Evolutionary conservation across 2,329 filamentous ascomycete genomes (phyloP).

Genomic region (Scopulariopsis brevicaulis): DNA sequence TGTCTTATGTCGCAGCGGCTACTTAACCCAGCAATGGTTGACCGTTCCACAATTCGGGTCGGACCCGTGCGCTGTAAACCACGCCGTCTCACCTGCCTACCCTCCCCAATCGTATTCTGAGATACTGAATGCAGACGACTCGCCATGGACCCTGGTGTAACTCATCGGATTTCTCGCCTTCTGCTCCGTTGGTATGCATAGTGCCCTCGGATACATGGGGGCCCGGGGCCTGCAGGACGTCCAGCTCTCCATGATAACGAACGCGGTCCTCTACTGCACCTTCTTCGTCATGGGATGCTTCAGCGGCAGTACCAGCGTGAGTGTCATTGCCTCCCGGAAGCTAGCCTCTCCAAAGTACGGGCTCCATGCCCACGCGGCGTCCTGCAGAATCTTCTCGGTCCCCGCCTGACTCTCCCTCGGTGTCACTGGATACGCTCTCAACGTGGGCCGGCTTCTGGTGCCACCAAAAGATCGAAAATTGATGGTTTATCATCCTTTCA

Average conservation of each 20-base stretch:
- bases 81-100: not conserved
- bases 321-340: slow-evolving; percentile 13
- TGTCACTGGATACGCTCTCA: slow-evolving; percentile 34
- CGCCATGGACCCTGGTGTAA: slow-evolving; percentile 25
- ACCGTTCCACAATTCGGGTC: not conserved
- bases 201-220: slow-evolving; percentile 40
- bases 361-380: slow-evolving; percentile 7
- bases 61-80: not conserved
- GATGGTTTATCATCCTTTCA: slow-evolving; percentile 37
- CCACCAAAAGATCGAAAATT: slow-evolving; percentile 36
- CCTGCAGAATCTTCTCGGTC: slow-evolving; percentile 34
- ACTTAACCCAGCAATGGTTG: not conserved
- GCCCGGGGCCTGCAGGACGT: slow-evolving; percentile 39
- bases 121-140: slow-evolving; percentile 8
- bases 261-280: slow-evolving; percentile 13
- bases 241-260: slow-evolving; percentile 21
- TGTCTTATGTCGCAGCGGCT: not conserved
- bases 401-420: slow-evolving; percentile 30
- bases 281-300: slow-evolving; percentile 8
- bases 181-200: slow-evolving; percentile 38
- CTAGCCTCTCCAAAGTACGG: no score
- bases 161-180: slow-evolving; percentile 41
- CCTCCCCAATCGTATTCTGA: not conserved
- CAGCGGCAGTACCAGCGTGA: slow-evolving; percentile 29
- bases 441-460: slow-evolving; percentile 33